Conservation (phyloP, 2,329 filamentous ascomycete genomes). For the Endothia cerciana region DNA sequence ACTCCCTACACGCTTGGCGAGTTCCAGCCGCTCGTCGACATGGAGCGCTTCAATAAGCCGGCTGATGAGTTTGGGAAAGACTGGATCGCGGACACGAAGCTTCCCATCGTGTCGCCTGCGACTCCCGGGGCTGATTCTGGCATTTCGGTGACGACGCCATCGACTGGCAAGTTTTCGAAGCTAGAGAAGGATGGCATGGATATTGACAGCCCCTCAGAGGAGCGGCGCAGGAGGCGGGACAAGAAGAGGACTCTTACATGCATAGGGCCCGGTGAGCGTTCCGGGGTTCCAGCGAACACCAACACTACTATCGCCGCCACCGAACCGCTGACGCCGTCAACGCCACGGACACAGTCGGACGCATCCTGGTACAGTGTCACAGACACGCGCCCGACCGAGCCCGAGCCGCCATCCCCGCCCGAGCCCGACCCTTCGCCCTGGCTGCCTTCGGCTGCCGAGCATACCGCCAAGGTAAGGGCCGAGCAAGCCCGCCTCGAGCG, state of each 20-base stretch:
- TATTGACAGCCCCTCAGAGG: conserved; percentile 2
- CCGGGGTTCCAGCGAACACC: conserved; percentile 10
- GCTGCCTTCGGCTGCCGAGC: conserved; percentile 43
- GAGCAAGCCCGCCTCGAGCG: conserved; percentile 18
- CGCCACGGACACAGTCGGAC: neutral
- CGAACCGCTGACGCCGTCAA: conserved; percentile 9
- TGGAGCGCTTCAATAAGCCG: conserved; percentile 60
- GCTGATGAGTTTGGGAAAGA: conserved; percentile 55
- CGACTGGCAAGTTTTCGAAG: neutral
- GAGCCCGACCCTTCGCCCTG: conserved; percentile 36
- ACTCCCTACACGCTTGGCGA: conserved; percentile 66
- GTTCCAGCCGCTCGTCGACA: conserved; percentile 70
- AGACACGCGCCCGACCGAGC: conserved; percentile 7
- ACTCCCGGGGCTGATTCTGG: conserved; percentile 2
- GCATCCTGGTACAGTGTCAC: conserved; percentile 9
- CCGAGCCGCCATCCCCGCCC: conserved; percentile 34
- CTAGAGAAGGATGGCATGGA: neutral
- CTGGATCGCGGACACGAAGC: conserved; percentile 36
- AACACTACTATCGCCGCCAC: conserved; percentile 22
- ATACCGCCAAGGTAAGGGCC: conserved; percentile 32
- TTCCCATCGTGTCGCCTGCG: conserved; percentile 3
- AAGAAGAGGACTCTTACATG: neutral
- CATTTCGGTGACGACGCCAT: conserved; percentile 3
- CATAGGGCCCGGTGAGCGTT: neutral
- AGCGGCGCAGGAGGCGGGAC: conserved; percentile 14